Conservation (phyloP, 2,329 filamentous ascomycete species). For the Teratosphaeria nubilosa region DNA sequence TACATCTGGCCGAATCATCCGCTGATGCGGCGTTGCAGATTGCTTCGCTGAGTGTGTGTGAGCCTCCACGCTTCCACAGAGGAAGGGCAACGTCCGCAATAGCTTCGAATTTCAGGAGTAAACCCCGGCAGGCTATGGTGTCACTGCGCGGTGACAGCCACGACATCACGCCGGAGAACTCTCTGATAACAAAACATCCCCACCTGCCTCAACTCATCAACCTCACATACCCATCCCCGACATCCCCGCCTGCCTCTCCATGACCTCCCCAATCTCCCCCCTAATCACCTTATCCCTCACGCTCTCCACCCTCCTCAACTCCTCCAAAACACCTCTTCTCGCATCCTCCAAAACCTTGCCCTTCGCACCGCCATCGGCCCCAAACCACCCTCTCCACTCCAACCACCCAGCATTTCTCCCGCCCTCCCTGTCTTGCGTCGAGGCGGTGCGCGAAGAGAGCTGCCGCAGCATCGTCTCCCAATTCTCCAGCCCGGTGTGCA, state of each 20-base stretch:
- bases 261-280: slow-evolving; percentile 12
- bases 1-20: too few relatives aligned
- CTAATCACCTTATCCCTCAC: slow-evolving; percentile 14
- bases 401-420: slow-evolving; percentile 10
- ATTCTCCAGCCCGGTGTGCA: slow-evolving; percentile 65
- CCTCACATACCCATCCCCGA: not conserved
- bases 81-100: too few relatives aligned
- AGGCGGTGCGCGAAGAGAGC: slow-evolving; percentile 36
- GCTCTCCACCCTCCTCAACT: slow-evolving; percentile 11
- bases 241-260: slow-evolving; percentile 5
- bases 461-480: slow-evolving; percentile 71
- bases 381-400: slow-evolving; percentile 19
- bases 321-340: slow-evolving; percentile 7
- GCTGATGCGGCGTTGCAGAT: too few relatives aligned
- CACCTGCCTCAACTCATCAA: too few relatives aligned
- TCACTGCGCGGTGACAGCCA: too few relatives aligned
- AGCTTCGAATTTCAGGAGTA: too few relatives aligned
- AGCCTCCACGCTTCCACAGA: too few relatives aligned
- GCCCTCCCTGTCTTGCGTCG: slow-evolving; percentile 26
- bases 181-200: too few relatives aligned
- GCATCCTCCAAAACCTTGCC: slow-evolving; percentile 14
- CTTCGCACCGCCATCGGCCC: slow-evolving; percentile 9
- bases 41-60: too few relatives aligned
- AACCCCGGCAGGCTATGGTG: too few relatives aligned
- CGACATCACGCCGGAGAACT: too few relatives aligned